Base-by-base conservation (phyloP, 352 stramenopile genomes). In the Plasmopara muralis region DNA sequence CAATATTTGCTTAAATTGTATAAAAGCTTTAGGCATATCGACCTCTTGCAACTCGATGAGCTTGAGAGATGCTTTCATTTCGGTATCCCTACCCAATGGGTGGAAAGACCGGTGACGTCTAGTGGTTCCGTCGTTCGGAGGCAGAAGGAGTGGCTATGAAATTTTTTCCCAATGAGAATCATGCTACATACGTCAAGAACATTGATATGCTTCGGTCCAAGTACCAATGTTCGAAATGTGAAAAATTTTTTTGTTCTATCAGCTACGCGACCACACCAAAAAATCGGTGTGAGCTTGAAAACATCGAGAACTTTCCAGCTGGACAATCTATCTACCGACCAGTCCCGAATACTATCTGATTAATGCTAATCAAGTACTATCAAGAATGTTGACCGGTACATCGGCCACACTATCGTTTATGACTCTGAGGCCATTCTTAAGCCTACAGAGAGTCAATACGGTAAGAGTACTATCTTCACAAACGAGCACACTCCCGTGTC, bases 11-110 rank as follows among this genome's bases (percentile, higher is more conserved):
- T 55, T 6, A 25, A 16, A 9, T 29, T 47, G 9, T 55, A 29
- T 12, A 10, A 42, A 1, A 55, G 31, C 4, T 49, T 55, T 12
- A 55, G 48, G 30, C 49, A 39, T 1, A 48, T 55, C 37, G 49
- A 47, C 18, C 9, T 48, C 15, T 39, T 55, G 12, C 38, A 55
- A 15, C 31, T 55, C 10, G 48, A 54, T 31, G 38, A 47, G 25
- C 7, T 47, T 54, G 38, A 54, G 6, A 14, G 47, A 5, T 54
- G 48, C 48, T 54, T 54, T 38, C 5, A 47, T 18, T 38, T 54
- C 5, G 13, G 10, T 41, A 47, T 54, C 18, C 47, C 2, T 55
- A 35, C 20, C 34, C 3, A 0, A 55, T 48, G 48, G 29, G 43
- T 55, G 9, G 47, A n/a, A 28, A 15, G 2, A 34, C 39, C n/a